Evolutionary conservation across 345 rosid species (phyloP).

Genomic region (Rhodamnia rubescens): DNA sequence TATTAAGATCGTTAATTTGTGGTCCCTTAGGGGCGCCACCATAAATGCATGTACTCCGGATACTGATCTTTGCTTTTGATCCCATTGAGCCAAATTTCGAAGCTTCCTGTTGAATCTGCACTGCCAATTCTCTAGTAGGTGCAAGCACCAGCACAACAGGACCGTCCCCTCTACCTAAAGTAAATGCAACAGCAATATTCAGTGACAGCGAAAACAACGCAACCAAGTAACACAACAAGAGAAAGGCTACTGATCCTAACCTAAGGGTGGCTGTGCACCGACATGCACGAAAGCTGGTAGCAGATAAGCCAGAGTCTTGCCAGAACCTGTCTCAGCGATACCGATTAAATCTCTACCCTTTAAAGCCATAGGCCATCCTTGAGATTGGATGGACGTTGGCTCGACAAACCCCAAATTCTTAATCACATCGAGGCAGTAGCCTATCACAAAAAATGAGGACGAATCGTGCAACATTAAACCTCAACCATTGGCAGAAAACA

Average conservation of each 20-base stretch:
- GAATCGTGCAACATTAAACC: not conserved
- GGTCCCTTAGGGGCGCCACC: conserved; percentile 99
- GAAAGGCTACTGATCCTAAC: conserved; percentile 23
- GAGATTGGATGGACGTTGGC: conserved; percentile 94
- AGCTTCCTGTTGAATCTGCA: conserved; percentile 92
- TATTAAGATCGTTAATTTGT: conserved; percentile 85
- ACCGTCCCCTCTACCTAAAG: conserved; percentile 73
- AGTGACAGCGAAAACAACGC: not conserved
- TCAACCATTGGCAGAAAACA: not conserved
- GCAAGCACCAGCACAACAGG: conserved; percentile 80
- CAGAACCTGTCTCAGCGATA: conserved; percentile 98
- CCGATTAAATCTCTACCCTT: conserved; percentile 92
- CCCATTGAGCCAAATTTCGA: conserved; percentile 54
- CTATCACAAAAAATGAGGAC: conserved; percentile 7
- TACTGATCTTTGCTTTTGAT: conserved; percentile 6
- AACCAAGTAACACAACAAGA: not conserved
- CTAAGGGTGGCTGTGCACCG: conserved; percentile 79
- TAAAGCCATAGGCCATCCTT: conserved; percentile 98
- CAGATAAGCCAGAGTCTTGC: conserved; percentile 91
- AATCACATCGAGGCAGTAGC: conserved; percentile 72
- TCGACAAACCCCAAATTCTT: conserved; percentile 77
- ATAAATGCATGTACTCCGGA: conserved; percentile 82
- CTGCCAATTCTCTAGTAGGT: conserved; percentile 94
- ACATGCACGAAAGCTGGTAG: conserved; percentile 93
- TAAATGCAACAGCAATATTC: not conserved